phyloP scores from a whole-genome alignment of 345 rosid species.

The Brassica napus region Da-Ae NC_063445.1:26242001-26242500 shows the following conservation, averaged over 20 bases:
- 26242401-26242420: too few species aligned
- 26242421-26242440: too few species aligned
- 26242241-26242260: background rate
- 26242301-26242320: background rate
- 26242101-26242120: constrained; percentile 39
- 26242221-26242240: background rate
- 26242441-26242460: too few species aligned
- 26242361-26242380: constrained; percentile 4
- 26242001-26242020: background rate
- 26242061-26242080: constrained; percentile 25
- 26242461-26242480: too few species aligned
- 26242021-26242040: constrained; percentile 20
- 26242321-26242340: background rate
- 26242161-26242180: constrained; percentile 75
- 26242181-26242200: constrained; percentile 60
- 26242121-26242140: constrained; percentile 50
- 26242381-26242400: background rate
- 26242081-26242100: constrained; percentile 21
- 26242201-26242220: constrained; percentile 56
- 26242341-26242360: constrained; percentile 1
- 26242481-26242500: too few species aligned
- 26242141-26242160: constrained; percentile 69
- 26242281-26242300: constrained; percentile 9
- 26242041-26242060: constrained; percentile 27
- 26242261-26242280: background rate